Conservation (phyloP, 352 stramenopile genomes). For the Globisporangium solare region DNA sequence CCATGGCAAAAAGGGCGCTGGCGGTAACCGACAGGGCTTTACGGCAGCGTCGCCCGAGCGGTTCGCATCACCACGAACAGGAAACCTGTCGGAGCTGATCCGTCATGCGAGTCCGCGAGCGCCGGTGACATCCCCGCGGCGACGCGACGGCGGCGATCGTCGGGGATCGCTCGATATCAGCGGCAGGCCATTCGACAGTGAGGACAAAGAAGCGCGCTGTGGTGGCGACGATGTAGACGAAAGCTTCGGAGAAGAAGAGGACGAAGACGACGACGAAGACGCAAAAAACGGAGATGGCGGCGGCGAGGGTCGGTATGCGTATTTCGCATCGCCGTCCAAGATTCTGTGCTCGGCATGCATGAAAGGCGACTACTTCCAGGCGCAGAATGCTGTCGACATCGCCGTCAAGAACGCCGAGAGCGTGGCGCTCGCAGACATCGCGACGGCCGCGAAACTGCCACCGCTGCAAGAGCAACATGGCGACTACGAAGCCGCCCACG, state of each 20-base stretch:
- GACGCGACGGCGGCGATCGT: background rate
- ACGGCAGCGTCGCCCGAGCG: background rate
- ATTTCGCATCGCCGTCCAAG: constrained; percentile 59
- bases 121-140: background rate
- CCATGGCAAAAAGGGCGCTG: constrained; percentile 6
- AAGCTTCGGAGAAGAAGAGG: constrained; percentile 17
- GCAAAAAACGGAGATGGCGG: background rate
- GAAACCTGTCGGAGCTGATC: constrained; percentile 7
- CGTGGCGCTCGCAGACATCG: background rate
- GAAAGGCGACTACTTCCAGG: constrained; percentile 71
- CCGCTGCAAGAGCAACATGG: constrained; percentile 14
- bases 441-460: background rate
- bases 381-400: constrained; percentile 60
- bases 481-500: background rate
- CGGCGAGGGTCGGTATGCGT: constrained; percentile 26
- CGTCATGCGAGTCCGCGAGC: constrained; percentile 5
- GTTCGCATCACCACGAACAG: constrained; percentile 1
- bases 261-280: constrained; percentile 34
- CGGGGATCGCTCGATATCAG: background rate
- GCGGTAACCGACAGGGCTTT: constrained; percentile 7
- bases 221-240: constrained; percentile 8
- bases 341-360: constrained; percentile 66
- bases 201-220: background rate
- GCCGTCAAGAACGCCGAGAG: constrained; percentile 29
- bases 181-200: background rate